Evolutionary conservation across 352 stramenopile genomes (phyloP), one percentile per base, ranked within the genome.

Genomic region (Plasmopara viticola): DNA sequence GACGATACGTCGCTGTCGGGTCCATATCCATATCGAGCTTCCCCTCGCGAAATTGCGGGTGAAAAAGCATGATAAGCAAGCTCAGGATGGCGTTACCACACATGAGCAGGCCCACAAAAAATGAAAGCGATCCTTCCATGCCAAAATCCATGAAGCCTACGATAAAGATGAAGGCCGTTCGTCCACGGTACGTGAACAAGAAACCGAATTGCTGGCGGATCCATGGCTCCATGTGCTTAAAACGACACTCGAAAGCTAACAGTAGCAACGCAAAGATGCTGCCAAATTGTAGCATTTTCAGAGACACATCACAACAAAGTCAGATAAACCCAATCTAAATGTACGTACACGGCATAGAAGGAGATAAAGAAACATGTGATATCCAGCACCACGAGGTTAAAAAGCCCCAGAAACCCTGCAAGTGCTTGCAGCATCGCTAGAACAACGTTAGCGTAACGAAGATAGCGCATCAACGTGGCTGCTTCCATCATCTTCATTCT

Each of bases 61-160:
- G 84, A 58, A 70, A 89, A n/a, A 84, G 66, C 65, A 94, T 87
- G 42, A 94, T 75, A 49, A 88, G 52, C 17, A 84, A 62, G 57
- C 87, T 88, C 53, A 94, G 64, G 5, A 86, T 43, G 31, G 78
- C 81, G 44, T 91, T 91, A 47, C 51, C 38, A 63, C 78, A 90
- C 84, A 92, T 91, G 59, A 89, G 66, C 15, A 86, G 40, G 34
- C 81, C 84, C 30, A 90, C 81, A 28, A 90, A 67, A 58, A 71
- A 80, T 31, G 73, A 58, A 58, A 94, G 74, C 30, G 74, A 70
- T 48, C 78, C 69, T 47, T 84, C 73, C 69, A 94, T 94, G 55
- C 83, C 84, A 57, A 94, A 94, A 47, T 91, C 77, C 84, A 94
- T 92, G 40, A 91, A 94, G 45, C 84, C 84, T 39, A 94, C 79